Evolutionary conservation across 2,329 filamentous ascomycete species (phyloP).

Genomic region (Diaporthe vexans): DNA sequence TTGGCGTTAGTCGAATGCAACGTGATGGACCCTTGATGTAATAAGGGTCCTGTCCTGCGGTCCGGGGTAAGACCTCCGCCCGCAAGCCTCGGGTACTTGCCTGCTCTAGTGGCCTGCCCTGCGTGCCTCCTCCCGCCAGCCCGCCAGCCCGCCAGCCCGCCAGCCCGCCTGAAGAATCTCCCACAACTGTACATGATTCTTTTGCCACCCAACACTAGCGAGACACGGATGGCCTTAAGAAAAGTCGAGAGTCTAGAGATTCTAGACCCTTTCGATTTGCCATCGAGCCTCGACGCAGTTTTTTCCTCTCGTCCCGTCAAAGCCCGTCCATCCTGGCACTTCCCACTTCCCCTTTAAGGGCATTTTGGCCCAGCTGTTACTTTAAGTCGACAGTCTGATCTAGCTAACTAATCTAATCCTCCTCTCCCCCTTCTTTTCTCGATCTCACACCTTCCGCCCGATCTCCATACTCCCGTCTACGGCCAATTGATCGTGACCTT

Average conservation of each 20-base stretch:
- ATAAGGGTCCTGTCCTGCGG: conserved; percentile 16
- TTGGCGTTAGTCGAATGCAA: background rate
- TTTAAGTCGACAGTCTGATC: background rate
- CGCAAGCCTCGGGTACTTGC: background rate
- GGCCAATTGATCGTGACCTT: background rate
- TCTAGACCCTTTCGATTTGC: conserved; percentile 22
- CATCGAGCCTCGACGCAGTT: background rate
- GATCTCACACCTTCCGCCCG: conserved; percentile 30
- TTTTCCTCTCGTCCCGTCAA: background rate
- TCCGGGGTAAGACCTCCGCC: conserved; percentile 18
- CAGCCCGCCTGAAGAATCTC: no score
- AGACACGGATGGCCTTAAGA: background rate
- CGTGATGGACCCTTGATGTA: conserved; percentile 32
- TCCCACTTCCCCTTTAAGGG: background rate
- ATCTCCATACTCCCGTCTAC: conserved; percentile 10
- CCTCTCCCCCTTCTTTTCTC: background rate
- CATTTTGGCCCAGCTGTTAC: background rate
- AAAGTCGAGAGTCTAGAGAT: background rate
- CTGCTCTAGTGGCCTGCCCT: no score
- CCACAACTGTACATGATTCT: background rate
- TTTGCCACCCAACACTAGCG: conserved; percentile 13
- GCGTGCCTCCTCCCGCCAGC: no score
- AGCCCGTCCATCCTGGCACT: background rate
- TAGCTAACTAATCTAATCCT: background rate
- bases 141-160: no score